Base-by-base conservation (phyloP, 129 eudicot genomes). In the Flaveria sonorensis region DNA sequence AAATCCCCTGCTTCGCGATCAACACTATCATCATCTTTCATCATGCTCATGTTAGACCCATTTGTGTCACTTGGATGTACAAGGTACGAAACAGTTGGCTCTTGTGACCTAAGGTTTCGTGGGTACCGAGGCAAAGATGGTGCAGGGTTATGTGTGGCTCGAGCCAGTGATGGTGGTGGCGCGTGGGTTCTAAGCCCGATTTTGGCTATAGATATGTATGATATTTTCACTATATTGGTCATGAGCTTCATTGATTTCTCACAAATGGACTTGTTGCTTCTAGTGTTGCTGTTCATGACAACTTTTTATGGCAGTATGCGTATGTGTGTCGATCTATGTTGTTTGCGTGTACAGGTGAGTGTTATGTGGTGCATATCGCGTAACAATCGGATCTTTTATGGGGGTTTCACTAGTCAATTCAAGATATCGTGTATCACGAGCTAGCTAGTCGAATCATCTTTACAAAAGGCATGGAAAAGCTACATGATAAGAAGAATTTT, bases 221-320 rank as follows among this genome's bases (percentile, higher is more conserved):
- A 85, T 40, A 85, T 73, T 46, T 79, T 85, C 45, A 85, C 79
- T 36, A 85, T 75, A 69, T 85, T 85, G 52, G 80, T 82, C 84
- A 82, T 78, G 74, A 85, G 40, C 62, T 82, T 74, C 89, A 85
- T 85, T 16, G 86, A 82, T 40, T 65, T 85, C 82, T 85, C 86
- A 65, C 89, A 85, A 28, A 82, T 66, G 42, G 89, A 82, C 43
- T 57, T 46, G 40, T 74, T 75, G 68, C 66, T 55, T 85, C 77
- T 79, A 56, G 64, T 56, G 59, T 85, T 82, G 76, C 48, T 82
- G 66, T 21, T 79, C 89, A 47, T 71, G 62, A 67, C 36, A 16
- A 63, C 55, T 74, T 28, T 28, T 30, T 39, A 63, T 69, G 16
- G 55, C 65, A 6, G 50, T 48, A 19, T 61, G 45, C 15, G 28